These are phyloP conservation scores for Didymellaceae sp. DNA, from an alignment of 2,329 filamentous ascomycete species.

Conservation along the genomic window DNA sequence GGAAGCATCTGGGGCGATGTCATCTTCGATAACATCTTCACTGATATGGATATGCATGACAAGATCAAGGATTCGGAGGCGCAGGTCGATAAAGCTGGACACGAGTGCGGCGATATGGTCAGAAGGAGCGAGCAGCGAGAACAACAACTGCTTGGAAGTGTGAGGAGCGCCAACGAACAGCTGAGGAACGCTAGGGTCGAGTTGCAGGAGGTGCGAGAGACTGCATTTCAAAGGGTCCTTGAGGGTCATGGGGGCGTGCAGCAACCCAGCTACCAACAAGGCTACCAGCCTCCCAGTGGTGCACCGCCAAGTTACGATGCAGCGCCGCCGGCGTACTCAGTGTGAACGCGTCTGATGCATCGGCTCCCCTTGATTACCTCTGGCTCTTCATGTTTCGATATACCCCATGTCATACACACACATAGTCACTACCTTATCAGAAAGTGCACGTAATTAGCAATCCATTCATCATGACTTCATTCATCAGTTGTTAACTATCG, in stretches of 20 bases:
- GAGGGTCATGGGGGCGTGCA: constrained; percentile 12
- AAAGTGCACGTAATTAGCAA: no score
- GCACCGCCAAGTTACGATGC: constrained; percentile 6
- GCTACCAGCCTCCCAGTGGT: constrained; percentile 2
- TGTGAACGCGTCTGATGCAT: background rate
- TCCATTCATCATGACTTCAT: no score
- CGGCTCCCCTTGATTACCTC: no score
- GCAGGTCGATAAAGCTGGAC: constrained; percentile 36
- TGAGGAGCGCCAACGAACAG: constrained; percentile 42
- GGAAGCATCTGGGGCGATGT: constrained; percentile 59
- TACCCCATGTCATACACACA: no score
- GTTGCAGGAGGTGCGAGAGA: constrained; percentile 55
- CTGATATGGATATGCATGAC: constrained; percentile 60
- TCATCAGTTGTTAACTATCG: no score
- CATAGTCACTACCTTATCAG: no score
- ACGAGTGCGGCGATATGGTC: constrained; percentile 44
- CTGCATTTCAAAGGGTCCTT: constrained; percentile 49
- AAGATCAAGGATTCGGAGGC: constrained; percentile 56
- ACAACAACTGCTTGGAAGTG: constrained; percentile 27
- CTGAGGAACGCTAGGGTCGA: constrained; percentile 40
- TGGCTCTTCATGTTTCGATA: no score
- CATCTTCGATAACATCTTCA: constrained; percentile 63
- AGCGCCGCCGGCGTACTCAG: constrained; percentile 12
- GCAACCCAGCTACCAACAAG: background rate
- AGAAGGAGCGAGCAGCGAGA: constrained; percentile 40